Conservation (phyloP, 179 eudicot species). For the Corrigiola litoralis region DNA sequence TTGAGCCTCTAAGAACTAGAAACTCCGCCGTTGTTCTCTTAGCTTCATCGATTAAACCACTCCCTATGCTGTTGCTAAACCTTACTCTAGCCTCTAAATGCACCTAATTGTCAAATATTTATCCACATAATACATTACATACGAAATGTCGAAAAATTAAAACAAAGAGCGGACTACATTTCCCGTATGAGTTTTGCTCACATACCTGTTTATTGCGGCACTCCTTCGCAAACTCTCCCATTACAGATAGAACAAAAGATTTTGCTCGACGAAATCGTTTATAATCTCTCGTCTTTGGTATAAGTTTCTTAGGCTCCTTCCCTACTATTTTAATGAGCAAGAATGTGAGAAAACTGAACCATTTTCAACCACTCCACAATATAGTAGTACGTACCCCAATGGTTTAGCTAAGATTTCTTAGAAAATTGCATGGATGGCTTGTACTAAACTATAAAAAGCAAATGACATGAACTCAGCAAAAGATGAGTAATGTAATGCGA, state of each 20-base stretch:
- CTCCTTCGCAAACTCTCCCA: constrained; percentile 64
- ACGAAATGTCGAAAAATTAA: background rate
- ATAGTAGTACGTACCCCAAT: too few species aligned
- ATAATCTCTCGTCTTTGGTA: constrained; percentile 34
- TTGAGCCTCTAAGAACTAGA: constrained; percentile 48
- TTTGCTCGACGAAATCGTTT: constrained; percentile 54
- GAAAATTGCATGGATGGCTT: background rate
- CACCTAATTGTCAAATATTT: constrained; percentile 34
- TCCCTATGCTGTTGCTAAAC: constrained; percentile 46
- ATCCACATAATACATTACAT: background rate
- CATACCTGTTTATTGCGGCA: constrained; percentile 64
- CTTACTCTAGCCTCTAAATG: constrained; percentile 79
- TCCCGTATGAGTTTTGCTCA: background rate
- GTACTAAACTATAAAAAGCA: background rate
- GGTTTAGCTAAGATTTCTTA: constrained; percentile 13
- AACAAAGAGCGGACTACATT: too few species aligned
- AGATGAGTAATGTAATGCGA: background rate
- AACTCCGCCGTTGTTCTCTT: constrained; percentile 45
- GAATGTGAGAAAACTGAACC: background rate
- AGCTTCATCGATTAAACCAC: constrained; percentile 63
- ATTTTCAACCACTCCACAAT: constrained; percentile 23
- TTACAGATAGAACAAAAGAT: constrained; percentile 55
- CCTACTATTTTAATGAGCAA: constrained; percentile 31
- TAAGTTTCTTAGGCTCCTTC: constrained; percentile 38
- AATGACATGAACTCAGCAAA: constrained; percentile 9